These are phyloP conservation scores for Trichosporon coremiiforme DNA, from an alignment of 1,284 basidiomycete genomes.

Conservation along the genomic window DNA sequence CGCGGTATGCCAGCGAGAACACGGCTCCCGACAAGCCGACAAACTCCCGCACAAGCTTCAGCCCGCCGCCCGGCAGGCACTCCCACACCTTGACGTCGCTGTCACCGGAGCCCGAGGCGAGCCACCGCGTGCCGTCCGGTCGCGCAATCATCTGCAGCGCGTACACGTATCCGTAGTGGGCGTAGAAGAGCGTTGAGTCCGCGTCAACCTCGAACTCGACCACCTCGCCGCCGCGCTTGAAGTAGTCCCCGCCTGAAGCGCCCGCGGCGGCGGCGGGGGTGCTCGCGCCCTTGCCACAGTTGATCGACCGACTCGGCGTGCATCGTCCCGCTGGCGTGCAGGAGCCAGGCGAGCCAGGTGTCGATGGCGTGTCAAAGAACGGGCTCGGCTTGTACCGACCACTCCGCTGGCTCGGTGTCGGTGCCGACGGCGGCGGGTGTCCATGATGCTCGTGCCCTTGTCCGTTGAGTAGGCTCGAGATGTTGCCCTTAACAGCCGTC, in stretches of 20 bases:
- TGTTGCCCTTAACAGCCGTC: slow-evolving; percentile 15
- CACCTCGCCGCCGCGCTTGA: slow-evolving; percentile 25
- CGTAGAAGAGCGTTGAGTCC: slow-evolving; percentile 75
- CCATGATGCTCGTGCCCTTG: not conserved
- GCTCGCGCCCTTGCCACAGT: not conserved
- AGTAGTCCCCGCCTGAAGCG: not conserved
- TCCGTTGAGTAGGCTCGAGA: slow-evolving; percentile 1
- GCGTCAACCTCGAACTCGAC: slow-evolving; percentile 62
- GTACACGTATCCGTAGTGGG: slow-evolving; percentile 93
- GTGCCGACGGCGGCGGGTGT: not conserved
- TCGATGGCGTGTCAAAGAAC: slow-evolving; percentile 51
- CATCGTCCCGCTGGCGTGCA: slow-evolving; percentile 18
- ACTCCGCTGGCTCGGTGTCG: slow-evolving; percentile 39
- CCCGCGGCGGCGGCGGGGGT: not conserved
- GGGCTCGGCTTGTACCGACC: slow-evolving; percentile 52
- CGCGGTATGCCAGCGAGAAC: slow-evolving; percentile 72
- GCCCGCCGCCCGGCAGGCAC: slow-evolving; percentile 58
- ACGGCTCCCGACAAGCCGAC: slow-evolving; percentile 60
- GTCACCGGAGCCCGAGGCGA: slow-evolving; percentile 84
- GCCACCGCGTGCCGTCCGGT: slow-evolving; percentile 59
- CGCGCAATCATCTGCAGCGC: slow-evolving; percentile 67
- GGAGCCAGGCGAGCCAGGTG: slow-evolving; percentile 22
- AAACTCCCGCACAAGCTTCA: slow-evolving; percentile 40
- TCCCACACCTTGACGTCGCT: slow-evolving; percentile 88
- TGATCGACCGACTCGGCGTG: slow-evolving; percentile 20